phyloP scores from a whole-genome alignment of 1,284 basidiomycete species.

The Microbotryum lychnidis-dioicae region DNA sequence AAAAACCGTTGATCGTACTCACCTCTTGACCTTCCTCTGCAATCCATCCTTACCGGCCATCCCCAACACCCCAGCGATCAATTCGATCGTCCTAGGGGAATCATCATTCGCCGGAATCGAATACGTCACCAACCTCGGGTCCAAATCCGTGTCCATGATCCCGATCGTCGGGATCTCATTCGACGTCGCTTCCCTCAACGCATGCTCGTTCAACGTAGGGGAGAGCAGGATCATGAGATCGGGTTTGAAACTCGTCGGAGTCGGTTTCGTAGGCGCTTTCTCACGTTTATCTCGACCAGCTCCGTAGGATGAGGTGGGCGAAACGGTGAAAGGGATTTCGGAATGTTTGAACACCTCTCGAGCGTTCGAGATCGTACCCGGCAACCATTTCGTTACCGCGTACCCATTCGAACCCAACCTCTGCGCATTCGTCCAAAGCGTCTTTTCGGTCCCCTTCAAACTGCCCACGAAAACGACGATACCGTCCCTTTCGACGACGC shows the following conservation, averaged over 20 bases:
- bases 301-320: too few species aligned
- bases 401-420: conserved; percentile 67
- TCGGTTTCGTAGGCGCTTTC: conserved; percentile 3
- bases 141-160: conserved; percentile 88
- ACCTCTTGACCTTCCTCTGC: conserved; percentile 20
- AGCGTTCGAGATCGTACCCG: conserved; percentile 88
- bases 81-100: conserved; percentile 76
- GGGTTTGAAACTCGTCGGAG: conserved; percentile 31
- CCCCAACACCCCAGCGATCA: conserved; percentile 82
- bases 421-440: conserved; percentile 70
- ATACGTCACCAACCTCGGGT: conserved; percentile 94
- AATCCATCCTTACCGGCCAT: conserved; percentile 79
- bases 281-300: background rate
- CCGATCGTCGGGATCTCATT: conserved; percentile 44
- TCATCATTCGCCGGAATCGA: conserved; percentile 98
- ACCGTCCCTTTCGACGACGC: conserved; percentile 72
- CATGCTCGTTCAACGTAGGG: conserved; percentile 36
- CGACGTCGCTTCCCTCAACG: conserved; percentile 42
- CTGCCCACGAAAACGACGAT: conserved; percentile 77
- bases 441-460: conserved; percentile 34
- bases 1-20: background rate
- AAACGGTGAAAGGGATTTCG: conserved; percentile 16
- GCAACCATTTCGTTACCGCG: conserved; percentile 81
- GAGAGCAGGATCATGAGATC: conserved; percentile 33
- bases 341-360: conserved; percentile 45